phyloP scores from a whole-genome alignment of 148 eudicot species.

The Fagopyrum esculentum region DNA sequence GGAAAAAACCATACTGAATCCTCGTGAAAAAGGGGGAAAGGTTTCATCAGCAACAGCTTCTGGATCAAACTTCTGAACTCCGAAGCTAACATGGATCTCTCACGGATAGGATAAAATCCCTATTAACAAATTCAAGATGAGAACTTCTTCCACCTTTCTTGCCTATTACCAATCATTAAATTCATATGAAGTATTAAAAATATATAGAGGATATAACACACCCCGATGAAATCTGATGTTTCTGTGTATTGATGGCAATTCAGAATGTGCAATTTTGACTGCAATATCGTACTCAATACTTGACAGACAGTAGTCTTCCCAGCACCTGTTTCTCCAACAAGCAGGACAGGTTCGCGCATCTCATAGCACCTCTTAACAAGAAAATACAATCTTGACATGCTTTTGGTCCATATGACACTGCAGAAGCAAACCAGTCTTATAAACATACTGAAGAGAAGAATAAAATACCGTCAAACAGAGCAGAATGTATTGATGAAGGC shows the following conservation, averaged over 20 bases:
- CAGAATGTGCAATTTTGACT: slow-evolving; percentile 58
- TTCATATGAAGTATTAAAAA: background rate
- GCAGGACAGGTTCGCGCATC: slow-evolving; percentile 93
- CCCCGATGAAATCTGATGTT: slow-evolving; percentile 99
- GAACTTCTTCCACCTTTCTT: background rate
- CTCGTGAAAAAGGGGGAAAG: slow-evolving; percentile 35
- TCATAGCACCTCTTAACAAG: slow-evolving; percentile 77
- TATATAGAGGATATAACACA: slow-evolving; percentile 19
- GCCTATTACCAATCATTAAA: background rate
- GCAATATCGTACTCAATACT: slow-evolving; percentile 58
- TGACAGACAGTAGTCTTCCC: slow-evolving; percentile 98
- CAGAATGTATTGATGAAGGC: background rate
- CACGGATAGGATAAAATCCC: slow-evolving; percentile 93
- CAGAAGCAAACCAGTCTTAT: slow-evolving; percentile 6
- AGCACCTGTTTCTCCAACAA: slow-evolving; percentile 98
- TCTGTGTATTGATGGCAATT: slow-evolving; percentile 97
- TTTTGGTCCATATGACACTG: slow-evolving; percentile 81
- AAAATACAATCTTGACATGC: slow-evolving; percentile 77
- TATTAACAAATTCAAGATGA: slow-evolving; percentile 27
- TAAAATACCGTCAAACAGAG: background rate
- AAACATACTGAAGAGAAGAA: background rate
- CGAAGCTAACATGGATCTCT: slow-evolving; percentile 57
- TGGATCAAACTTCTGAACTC: slow-evolving; percentile 58
- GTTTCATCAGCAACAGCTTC: slow-evolving; percentile 40
- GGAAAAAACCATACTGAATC: slow-evolving; percentile 41